Evolutionary conservation across 345 rosid genomes (phyloP).

Genomic region (Arabidopsis thaliana): TAIR10.1 NC_003074.8:21928001-21928500

Average conservation of each 20-base stretch:
- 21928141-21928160: neutral
- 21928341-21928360: neutral
- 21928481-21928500: too few species aligned
- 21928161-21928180: too few species aligned
- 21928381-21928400: neutral
- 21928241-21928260: conserved; percentile 66
- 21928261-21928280: conserved; percentile 78
- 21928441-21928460: neutral
- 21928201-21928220: conserved; percentile 62
- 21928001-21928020: neutral
- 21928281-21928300: conserved; percentile 66
- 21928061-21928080: conserved; percentile 59
- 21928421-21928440: neutral
- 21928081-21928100: conserved; percentile 53
- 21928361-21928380: neutral
- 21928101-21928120: conserved; percentile 66
- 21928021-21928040: conserved; percentile 50
- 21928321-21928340: neutral
- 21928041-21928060: conserved; percentile 52
- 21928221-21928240: conserved; percentile 64
- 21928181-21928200: neutral
- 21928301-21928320: conserved; percentile 52
- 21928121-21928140: conserved; percentile 55
- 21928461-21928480: too few species aligned
- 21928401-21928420: neutral